These are phyloP conservation scores for Hyphodiscus sp. DNA, from an alignment of 2,329 filamentous ascomycete species.

Conservation along the genomic window DNA sequence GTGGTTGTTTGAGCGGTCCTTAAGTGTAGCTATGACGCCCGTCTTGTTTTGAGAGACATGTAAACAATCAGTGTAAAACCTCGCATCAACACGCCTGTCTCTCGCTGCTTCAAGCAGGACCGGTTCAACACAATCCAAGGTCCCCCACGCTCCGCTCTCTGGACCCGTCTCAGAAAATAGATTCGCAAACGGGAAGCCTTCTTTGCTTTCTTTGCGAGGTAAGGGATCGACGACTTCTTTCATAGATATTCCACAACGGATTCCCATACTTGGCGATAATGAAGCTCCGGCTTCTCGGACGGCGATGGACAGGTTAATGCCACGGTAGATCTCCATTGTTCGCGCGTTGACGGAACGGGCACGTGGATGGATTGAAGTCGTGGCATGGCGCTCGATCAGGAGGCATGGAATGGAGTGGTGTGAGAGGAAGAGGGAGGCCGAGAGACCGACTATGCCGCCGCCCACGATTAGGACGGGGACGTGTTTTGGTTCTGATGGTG, in stretches of 20 bases:
- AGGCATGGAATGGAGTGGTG: constrained; percentile 28
- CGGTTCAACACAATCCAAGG: constrained; percentile 37
- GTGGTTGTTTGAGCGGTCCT: constrained; percentile 8
- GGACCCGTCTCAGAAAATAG: constrained; percentile 7
- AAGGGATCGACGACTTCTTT: constrained; percentile 15
- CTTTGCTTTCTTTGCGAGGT: constrained; percentile 15
- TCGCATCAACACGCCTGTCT: constrained; percentile 31
- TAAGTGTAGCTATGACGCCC: constrained; percentile 24
- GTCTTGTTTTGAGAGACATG: constrained; percentile 19
- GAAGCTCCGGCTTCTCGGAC: constrained; percentile 17
- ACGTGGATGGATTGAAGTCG: constrained; percentile 33
- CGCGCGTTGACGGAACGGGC: constrained; percentile 33
- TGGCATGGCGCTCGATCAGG: constrained; percentile 33
- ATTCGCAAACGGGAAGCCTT: constrained; percentile 9
- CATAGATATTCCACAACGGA: constrained; percentile 12
- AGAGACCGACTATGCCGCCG: constrained; percentile 35
- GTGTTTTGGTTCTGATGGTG: not conserved
- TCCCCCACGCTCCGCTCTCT: constrained; percentile 26
- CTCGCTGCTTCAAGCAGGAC: constrained; percentile 31
- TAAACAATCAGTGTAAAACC: constrained; percentile 29
- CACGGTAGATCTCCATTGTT: constrained; percentile 33
- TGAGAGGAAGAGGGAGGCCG: constrained; percentile 33
- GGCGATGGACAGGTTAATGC: constrained; percentile 25
- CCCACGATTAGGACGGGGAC: constrained; percentile 33
- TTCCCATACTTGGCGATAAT: constrained; percentile 19